phyloP scores from a whole-genome alignment of 768 basidiomycete species.

The Mycena albidolilacea region DNA sequence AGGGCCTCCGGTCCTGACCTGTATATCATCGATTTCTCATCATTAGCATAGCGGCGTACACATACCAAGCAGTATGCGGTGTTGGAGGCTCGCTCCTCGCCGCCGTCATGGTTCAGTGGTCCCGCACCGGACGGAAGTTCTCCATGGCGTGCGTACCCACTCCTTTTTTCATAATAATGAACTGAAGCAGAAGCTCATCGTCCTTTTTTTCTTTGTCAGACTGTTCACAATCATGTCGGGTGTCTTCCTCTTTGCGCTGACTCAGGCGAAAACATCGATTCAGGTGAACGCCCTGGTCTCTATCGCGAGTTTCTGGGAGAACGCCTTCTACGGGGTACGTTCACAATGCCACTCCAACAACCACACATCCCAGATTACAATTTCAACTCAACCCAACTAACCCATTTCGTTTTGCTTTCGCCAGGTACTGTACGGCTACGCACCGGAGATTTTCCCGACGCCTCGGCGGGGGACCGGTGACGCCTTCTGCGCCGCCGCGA shows the following conservation, averaged over 20 bases:
- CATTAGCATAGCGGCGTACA: slow-evolving; percentile 46
- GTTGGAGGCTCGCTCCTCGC: slow-evolving; percentile 71
- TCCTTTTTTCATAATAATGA: slow-evolving; percentile 54
- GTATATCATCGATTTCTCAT: slow-evolving; percentile 37
- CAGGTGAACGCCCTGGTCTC: slow-evolving; percentile 47
- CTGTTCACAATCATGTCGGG: slow-evolving; percentile 69
- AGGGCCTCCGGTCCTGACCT: slow-evolving; percentile 50
- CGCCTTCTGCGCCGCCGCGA: slow-evolving; percentile 65
- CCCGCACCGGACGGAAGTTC: slow-evolving; percentile 36
- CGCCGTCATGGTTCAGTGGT: slow-evolving; percentile 52
- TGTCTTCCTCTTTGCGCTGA: slow-evolving; percentile 70
- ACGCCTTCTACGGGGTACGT: slow-evolving; percentile 39
- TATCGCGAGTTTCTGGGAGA: slow-evolving; percentile 40
- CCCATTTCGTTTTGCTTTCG: slow-evolving; percentile 18
- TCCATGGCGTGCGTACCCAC: slow-evolving; percentile 34
- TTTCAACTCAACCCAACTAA: background rate
- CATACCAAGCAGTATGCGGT: slow-evolving; percentile 57
- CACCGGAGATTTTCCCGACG: slow-evolving; percentile 70
- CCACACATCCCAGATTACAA: background rate
- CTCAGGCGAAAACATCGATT: slow-evolving; percentile 64
- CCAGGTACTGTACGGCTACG: slow-evolving; percentile 59
- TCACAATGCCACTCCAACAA: background rate
- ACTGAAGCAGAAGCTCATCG: slow-evolving; percentile 56
- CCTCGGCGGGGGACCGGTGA: slow-evolving; percentile 70
- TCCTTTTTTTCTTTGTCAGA: slow-evolving; percentile 49